These are phyloP conservation scores for Oemleria cerasiformis DNA, from an alignment of 306 rosid genomes.

Conservation along the genomic window DNA sequence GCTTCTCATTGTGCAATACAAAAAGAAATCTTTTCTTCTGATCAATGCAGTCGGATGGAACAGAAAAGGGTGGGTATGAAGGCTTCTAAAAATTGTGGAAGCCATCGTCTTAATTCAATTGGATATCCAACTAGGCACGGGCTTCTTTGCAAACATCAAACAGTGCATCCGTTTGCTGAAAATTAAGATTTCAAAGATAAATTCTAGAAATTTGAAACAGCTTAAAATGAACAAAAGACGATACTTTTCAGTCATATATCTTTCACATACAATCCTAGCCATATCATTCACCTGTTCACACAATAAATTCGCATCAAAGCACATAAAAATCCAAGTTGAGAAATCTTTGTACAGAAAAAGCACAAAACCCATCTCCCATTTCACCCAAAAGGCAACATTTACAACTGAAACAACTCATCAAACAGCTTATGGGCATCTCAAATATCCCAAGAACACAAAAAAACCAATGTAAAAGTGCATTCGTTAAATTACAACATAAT, in stretches of 20 bases:
- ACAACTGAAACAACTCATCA: neutral
- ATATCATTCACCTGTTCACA: neutral
- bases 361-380: slow-evolving; percentile 1
- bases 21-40: slow-evolving; percentile 35
- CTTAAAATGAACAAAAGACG: neutral
- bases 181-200: neutral
- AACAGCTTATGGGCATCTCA: neutral
- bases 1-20: slow-evolving; percentile 49
- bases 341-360: neutral
- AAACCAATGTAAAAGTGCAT: neutral
- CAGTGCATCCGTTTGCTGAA: slow-evolving; percentile 4
- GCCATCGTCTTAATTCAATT: slow-evolving; percentile 44
- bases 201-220: neutral
- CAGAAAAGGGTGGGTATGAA: slow-evolving; percentile 50
- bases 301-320: neutral
- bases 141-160: slow-evolving; percentile 2
- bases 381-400: neutral
- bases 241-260: too few species aligned
- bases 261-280: neutral
- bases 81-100: slow-evolving; percentile 56
- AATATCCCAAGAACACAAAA: neutral
- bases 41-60: slow-evolving; percentile 47
- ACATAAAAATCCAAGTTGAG: neutral
- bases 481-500: neutral
- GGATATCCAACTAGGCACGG: slow-evolving; percentile 5